These are phyloP conservation scores for Corymbia calophylla DNA, from an alignment of 441 rosid genomes.

Conservation along the genomic window DNA sequence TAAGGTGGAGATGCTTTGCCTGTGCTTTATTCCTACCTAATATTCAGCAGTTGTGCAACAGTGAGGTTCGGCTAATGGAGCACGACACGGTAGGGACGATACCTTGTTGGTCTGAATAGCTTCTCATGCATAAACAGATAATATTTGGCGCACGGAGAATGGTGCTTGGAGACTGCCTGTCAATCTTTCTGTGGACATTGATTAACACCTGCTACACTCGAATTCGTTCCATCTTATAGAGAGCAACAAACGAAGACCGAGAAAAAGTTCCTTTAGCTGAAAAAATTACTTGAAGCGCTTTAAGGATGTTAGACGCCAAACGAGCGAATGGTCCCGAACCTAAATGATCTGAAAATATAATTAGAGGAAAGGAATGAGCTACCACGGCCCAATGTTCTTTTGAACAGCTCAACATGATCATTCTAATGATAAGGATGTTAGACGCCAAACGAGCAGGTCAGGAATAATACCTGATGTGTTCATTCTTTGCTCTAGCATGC, in stretches of 20 bases:
- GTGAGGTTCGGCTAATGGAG: neutral
- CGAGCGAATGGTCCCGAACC: neutral
- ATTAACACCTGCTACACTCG: accelerated
- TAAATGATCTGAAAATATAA: too few species aligned
- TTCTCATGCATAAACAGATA: neutral
- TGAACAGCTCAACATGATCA: neutral
- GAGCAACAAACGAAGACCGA: neutral
- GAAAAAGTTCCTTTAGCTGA: neutral
- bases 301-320: too few species aligned
- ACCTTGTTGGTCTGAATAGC: neutral
- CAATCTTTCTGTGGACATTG: neutral
- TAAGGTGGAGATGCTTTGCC: neutral
- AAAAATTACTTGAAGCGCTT: neutral
- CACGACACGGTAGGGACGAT: neutral
- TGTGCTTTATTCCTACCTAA: neutral
- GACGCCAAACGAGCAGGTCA: neutral
- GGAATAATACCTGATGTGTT: neutral
- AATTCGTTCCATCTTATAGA: neutral
- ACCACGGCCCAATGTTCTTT: too few species aligned
- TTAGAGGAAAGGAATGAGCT: too few species aligned
- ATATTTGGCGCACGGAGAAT: neutral
- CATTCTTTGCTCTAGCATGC: neutral
- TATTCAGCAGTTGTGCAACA: neutral
- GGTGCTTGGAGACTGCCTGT: neutral
- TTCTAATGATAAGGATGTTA: neutral